Base-by-base conservation (phyloP, 495 filamentous ascomycete species). In the Pseudotulostoma volvatum region DNA sequence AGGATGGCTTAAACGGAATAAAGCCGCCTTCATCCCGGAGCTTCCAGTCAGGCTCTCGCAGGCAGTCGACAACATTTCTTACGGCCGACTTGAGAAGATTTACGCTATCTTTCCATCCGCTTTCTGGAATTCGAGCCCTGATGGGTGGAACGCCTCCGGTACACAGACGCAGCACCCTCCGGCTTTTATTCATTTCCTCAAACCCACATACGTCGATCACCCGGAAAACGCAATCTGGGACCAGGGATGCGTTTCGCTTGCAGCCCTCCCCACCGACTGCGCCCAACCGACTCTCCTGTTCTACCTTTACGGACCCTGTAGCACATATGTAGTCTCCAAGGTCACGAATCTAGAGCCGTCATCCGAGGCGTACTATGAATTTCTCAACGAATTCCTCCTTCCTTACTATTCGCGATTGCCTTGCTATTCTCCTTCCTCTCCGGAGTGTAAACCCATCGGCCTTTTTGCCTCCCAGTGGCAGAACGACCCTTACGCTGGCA, bases 211-310 rank as follows among this genome's bases (percentile, higher is more conserved):
- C 59, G 69, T 72, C 33, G 68, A 79, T 16, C 84, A 76, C 64
- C 65, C 81, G n/a, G 50, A 71, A 0, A 84, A 84, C 0, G 46
- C 40, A 0, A 43, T 60, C 36, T 93, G 84, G 84, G 77, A 76
- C 46, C 81, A 85, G 59, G 81, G 90, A 61, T 66, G 69, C 44
- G 61, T 94, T 42, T 85, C 87, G 40, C 64, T 97, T 21, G 73
- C 78, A 32, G 71, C 79, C 2, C 65, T 93, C 14, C 67, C 73
- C 0, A 42, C 47, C 0, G 49, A 63, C 0, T 68, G 58, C 46
- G 67, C 77, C 3, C 87, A 93, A 21, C 82, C 90, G 9, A 94
- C 86, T 2, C 68, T 97, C 14, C 70, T 97, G 17, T 97, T 92
- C 68, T 97, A 97, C 66, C 76, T 77, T 43, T 85, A 79, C 50